Conservation (phyloP, 441 rosid species). For the Erodium trifolium region DNA sequence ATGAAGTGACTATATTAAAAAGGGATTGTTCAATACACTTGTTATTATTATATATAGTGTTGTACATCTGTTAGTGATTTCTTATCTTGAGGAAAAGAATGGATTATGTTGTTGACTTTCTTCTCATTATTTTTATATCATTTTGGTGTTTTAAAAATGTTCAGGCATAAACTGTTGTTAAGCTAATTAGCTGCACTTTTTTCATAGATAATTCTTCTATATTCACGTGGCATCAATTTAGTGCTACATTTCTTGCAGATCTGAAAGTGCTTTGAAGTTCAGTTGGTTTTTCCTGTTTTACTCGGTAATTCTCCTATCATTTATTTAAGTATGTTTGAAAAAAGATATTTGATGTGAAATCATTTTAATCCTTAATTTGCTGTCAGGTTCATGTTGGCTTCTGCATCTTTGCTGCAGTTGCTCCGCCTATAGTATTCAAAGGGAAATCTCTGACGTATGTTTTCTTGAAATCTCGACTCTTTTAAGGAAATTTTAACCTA, state of each 20-base stretch:
- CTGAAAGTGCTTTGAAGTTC: conserved; percentile 93
- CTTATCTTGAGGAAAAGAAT: no score
- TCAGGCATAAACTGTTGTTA: background rate
- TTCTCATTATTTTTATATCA: no score
- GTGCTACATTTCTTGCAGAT: conserved; percentile 44
- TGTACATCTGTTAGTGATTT: no score
- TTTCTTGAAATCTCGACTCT: background rate
- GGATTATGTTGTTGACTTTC: no score
- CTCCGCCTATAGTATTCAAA: conserved; percentile 90
- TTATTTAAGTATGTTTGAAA: background rate
- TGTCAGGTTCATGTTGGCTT: conserved; percentile 83
- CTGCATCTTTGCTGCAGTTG: conserved; percentile 77
- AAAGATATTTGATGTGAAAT: conserved; percentile 11
- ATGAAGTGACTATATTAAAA: no score
- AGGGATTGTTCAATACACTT: no score
- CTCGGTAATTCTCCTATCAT: conserved; percentile 38
- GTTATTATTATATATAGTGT: no score
- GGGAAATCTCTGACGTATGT: conserved; percentile 95
- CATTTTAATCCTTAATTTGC: conserved; percentile 16
- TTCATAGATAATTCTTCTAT: no score
- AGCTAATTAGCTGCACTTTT: background rate
- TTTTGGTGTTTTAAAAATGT: no score
- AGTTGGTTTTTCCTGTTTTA: conserved; percentile 80
- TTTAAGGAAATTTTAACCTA: no score
- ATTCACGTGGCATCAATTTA: no score